A percentile compares a stretch with the other conserved stretches of the same genome.
Evolutionary conservation across 768 basidiomycete species (phyloP).

Genomic region (Pilatotrama ljubarskyi): DNA sequence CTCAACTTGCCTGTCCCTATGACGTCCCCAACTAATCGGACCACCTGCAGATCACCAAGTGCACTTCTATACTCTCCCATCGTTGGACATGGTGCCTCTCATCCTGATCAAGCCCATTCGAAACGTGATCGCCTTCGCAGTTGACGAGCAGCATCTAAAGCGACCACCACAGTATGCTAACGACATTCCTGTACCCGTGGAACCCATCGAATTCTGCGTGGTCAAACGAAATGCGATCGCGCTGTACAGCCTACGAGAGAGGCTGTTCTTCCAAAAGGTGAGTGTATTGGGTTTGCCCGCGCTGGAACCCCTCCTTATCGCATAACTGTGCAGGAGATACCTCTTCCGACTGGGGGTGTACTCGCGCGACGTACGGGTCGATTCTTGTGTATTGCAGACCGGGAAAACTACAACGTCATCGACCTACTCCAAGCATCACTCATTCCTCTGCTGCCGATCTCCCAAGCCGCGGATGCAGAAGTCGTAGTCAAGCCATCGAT

Average conservation of each 20-base stretch:
- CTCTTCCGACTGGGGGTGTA: constrained; percentile 56
- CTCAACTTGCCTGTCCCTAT: not conserved
- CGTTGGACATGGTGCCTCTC: constrained; percentile 67
- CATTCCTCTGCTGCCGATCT: constrained; percentile 75
- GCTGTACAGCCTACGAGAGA: constrained; percentile 66
- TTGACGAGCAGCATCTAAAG: constrained; percentile 74
- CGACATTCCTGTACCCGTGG: constrained; percentile 39
- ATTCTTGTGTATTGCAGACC: constrained; percentile 74
- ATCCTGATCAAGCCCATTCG: constrained; percentile 72
- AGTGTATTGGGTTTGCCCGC: not conserved
- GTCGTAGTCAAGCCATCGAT: constrained; percentile 64
- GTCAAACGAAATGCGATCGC: constrained; percentile 67
- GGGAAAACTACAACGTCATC: constrained; percentile 72
- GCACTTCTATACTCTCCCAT: constrained; percentile 79
- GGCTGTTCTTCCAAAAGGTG: constrained; percentile 63
- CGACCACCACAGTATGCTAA: constrained; percentile 47
- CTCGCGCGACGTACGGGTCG: constrained; percentile 63
- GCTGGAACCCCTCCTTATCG: not conserved
- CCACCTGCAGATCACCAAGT: constrained; percentile 53
- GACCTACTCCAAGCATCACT: constrained; percentile 72
- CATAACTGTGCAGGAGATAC: constrained; percentile 58
- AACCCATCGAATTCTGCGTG: constrained; percentile 69
- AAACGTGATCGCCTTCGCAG: constrained; percentile 75
- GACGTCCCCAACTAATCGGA: not conserved
- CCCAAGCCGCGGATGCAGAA: constrained; percentile 55